Conservation (phyloP, 106 monocot genomes). For the Narthecium ossifragum region DNA sequence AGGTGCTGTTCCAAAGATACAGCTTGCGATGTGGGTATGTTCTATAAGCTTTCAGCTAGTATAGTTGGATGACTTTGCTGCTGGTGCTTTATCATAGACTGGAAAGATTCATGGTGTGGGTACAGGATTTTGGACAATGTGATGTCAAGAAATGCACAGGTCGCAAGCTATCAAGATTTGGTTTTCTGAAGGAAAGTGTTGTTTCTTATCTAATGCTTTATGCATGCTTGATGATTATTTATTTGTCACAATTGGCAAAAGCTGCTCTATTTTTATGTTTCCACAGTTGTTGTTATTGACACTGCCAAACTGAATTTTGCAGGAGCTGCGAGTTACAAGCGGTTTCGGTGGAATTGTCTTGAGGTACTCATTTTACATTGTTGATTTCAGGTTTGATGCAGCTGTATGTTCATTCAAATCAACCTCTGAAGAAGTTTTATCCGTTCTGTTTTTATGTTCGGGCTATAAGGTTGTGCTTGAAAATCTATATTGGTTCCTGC, state of each 20-base stretch:
- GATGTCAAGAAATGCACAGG: slow-evolving; percentile 93
- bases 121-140: slow-evolving; percentile 96
- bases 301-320: slow-evolving; percentile 26
- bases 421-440: no score
- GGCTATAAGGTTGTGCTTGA: no score
- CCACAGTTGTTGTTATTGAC: no score
- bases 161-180: slow-evolving; percentile 92
- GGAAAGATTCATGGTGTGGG: slow-evolving; percentile 1
- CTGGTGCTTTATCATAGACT: background rate
- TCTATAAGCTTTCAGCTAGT: background rate
- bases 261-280: no score
- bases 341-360: slow-evolving; percentile 86
- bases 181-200: slow-evolving; percentile 59
- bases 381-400: no score
- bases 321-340: slow-evolving; percentile 78
- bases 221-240: no score
- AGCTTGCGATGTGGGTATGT: slow-evolving; percentile 99
- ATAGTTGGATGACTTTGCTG: no score
- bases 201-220: no score
- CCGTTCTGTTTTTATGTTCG: no score
- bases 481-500: no score
- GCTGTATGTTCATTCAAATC: no score
- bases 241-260: no score
- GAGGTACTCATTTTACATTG: slow-evolving; percentile 45
- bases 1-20: slow-evolving; percentile 38